Percentiles rank a stretch among this genome's conserved stretches.
These are phyloP conservation scores for Aegle marmelos DNA, from an alignment of 345 rosid genomes.

Conservation along the genomic window DNA sequence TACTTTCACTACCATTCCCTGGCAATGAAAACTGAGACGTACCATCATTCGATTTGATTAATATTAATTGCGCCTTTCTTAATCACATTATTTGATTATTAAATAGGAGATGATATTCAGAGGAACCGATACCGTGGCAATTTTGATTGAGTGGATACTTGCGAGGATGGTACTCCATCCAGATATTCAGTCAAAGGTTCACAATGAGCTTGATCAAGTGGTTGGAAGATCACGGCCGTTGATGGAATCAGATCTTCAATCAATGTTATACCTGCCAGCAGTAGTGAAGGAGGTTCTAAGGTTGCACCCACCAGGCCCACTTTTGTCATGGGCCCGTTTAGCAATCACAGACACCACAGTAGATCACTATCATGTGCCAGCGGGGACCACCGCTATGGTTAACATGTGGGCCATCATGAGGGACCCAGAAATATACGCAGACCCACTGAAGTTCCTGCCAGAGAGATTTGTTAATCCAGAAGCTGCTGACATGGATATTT, in stretches of 20 bases:
- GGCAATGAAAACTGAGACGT: not conserved
- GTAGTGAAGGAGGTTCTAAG: slow-evolving; percentile 52
- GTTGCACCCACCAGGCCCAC: slow-evolving; percentile 62
- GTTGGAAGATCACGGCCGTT: slow-evolving; percentile 45
- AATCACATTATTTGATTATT: not conserved
- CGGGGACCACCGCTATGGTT: slow-evolving; percentile 53
- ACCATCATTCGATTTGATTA: not conserved
- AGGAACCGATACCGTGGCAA: slow-evolving; percentile 58
- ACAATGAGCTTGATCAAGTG: slow-evolving; percentile 39
- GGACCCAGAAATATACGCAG: slow-evolving; percentile 44
- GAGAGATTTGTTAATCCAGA: slow-evolving; percentile 35
- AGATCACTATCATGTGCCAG: slow-evolving; percentile 40
- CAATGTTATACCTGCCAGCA: slow-evolving; percentile 34
- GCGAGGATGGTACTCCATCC: slow-evolving; percentile 55
- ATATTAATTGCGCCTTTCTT: not conserved
- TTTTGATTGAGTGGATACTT: slow-evolving; percentile 54
- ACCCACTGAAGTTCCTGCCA: slow-evolving; percentile 38
- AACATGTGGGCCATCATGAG: slow-evolving; percentile 65
- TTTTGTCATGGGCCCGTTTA: slow-evolving; percentile 57
- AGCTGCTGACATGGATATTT: slow-evolving; percentile 25
- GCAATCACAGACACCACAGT: slow-evolving; percentile 37
- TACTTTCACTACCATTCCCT: not conserved
- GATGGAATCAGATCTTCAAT: slow-evolving; percentile 32
- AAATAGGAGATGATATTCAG: slow-evolving; percentile 57
- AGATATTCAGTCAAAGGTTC: slow-evolving; percentile 47